A percentile compares a stretch with the other conserved stretches of the same genome.
These are phyloP conservation scores for Cucurbita pepo DNA, from an alignment of 306 rosid genomes.

Conservation along the genomic window DNA sequence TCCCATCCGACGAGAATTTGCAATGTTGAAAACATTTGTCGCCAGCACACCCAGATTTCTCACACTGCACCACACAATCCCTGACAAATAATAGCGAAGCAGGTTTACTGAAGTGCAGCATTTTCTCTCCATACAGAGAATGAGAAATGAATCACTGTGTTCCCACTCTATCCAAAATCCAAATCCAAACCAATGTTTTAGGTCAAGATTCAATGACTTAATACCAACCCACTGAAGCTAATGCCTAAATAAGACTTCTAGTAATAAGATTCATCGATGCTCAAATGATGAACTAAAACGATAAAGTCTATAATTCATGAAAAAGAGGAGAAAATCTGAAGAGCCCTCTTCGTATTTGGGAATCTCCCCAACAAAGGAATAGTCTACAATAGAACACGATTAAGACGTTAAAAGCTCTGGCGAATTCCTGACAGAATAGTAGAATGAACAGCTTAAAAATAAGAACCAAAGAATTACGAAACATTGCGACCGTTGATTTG, in stretches of 20 bases:
- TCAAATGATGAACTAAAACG: neutral
- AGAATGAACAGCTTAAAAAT: neutral
- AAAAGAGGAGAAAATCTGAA: neutral
- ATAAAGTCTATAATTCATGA: neutral
- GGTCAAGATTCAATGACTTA: neutral
- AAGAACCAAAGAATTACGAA: neutral
- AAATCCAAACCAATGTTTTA: neutral
- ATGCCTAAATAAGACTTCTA: neutral
- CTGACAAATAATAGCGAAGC: conserved; percentile 14
- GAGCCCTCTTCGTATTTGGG: neutral
- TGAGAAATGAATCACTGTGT: neutral
- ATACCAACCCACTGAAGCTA: neutral
- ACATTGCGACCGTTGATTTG: neutral
- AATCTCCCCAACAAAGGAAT: neutral
- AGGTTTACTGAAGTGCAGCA: neutral
- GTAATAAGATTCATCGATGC: neutral
- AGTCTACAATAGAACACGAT: too few species aligned
- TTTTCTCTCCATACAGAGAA: neutral
- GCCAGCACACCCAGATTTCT: conserved; percentile 82
- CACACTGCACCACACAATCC: conserved; percentile 63
- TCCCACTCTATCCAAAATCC: neutral
- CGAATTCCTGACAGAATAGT: neutral
- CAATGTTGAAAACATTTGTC: conserved; percentile 83
- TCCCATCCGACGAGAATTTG: conserved; percentile 93
- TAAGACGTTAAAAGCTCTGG: too few species aligned